These are phyloP conservation scores for Ophidiomyces ophidiicola DNA, from an alignment of 2,329 filamentous ascomycete species.

Conservation along the genomic window DNA sequence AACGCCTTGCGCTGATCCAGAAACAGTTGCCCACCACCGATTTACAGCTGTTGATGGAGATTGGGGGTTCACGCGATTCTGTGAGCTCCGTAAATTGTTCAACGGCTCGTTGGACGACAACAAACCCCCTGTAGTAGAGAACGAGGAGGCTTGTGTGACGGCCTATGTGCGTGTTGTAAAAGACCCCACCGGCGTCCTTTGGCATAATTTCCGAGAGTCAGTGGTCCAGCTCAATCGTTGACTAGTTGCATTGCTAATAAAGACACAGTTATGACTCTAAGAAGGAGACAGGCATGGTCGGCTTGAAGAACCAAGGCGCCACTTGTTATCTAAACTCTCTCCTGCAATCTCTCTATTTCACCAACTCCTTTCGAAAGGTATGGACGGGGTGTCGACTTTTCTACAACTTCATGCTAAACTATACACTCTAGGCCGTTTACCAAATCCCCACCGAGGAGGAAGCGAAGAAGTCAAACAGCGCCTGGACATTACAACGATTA, in stretches of 20 bases:
- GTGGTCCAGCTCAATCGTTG: constrained; percentile 9
- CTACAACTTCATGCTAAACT: constrained; percentile 6
- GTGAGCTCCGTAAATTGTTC: constrained; percentile 77
- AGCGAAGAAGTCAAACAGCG: constrained; percentile 69
- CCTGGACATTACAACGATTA: constrained; percentile 81
- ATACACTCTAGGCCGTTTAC: constrained; percentile 61
- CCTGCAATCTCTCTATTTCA: constrained; percentile 73
- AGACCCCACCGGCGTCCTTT: constrained; percentile 38
- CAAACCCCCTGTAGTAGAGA: constrained; percentile 44
- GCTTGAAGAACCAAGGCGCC: constrained; percentile 90
- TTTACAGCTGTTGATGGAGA: constrained; percentile 95
- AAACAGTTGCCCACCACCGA: constrained; percentile 68
- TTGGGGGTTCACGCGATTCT: constrained; percentile 97
- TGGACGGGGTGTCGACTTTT: constrained; percentile 14
- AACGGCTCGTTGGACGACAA: constrained; percentile 60
- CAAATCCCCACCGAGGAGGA: constrained; percentile 88
- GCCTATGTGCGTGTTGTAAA: constrained; percentile 40
- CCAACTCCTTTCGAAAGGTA: constrained; percentile 86
- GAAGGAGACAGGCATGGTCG: constrained; percentile 94
- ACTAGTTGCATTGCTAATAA: constrained; percentile 33
- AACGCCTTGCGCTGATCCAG: constrained; percentile 11
- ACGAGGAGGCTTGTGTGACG: constrained; percentile 37
- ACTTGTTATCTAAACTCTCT: constrained; percentile 81
- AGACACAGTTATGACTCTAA: constrained; percentile 76
- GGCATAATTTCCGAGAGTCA: constrained; percentile 38